Evolutionary conservation across 148 eudicot genomes (phyloP), one percentile per base, ranked within the genome.

Genomic region (Simmondsia chinensis): DNA sequence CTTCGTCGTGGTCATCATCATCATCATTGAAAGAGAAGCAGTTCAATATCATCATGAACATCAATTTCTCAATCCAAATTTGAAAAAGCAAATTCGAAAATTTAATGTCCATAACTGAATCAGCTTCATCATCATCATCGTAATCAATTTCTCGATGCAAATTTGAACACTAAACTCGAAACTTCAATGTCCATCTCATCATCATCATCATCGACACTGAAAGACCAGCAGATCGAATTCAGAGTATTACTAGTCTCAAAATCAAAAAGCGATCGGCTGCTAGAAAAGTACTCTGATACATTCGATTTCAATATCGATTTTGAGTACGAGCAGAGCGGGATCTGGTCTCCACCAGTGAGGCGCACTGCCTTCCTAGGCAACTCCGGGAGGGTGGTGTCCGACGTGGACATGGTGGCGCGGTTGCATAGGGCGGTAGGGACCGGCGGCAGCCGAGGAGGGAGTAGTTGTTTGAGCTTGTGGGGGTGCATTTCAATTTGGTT

Each of bases 331-430:
- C 52, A 59, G 32, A 77, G 79, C 30, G 83, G 76, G 3, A 21
- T 77, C 1, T 77, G 83, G 83, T 77, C 83, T 2, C 83, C 83
- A 3, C 83, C 76, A 16, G 39, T 77, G 12, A 51, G 52, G 19
- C 75, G 73, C 2, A 57, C 57, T 5, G 57, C 66, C 33, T 69
- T 62, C 47, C 37, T 73, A 5, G 65, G 60, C 20, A 55, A 66
- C 1, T 61, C 64, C 0, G 77, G 61, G 1, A 36, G 49, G 13
- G 50, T 68, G 4, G 33, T 68, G 18, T 54, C 63, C 0, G 68
- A 66, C 16, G 16, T 56, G 12, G 73, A 69, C 34, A 55, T 77
- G 73, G 34, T 65, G 33, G 56, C 12, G 8, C 65, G 52, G 64
- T 59, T 73, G 65, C 35, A 0, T 41, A 65, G 61, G 76, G 69